Evolutionary conservation across 176 grass and related monocot species (phyloP), one percentile per base, ranked within the genome.

Genomic region (Bromus sterilis): DNA sequence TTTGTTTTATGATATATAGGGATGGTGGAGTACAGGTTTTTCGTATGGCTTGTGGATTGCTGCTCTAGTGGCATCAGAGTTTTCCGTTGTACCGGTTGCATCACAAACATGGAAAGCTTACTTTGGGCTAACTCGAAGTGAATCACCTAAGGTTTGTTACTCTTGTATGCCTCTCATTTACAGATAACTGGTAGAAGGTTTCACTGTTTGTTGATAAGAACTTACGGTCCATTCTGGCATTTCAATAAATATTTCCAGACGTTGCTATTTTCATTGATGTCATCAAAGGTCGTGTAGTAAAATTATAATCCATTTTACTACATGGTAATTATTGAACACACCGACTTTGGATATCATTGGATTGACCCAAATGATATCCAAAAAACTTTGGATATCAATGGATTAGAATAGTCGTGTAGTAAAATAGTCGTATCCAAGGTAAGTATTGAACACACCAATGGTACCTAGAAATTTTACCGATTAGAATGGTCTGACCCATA

Each of bases 41-140:
- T 91, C 92, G 23, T 98, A 98, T 86, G 96, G 96, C 76, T 84
- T 98, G 70, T 98, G 96, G 96, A 89, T 98, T 81, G 96, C 90
- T 63, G 68, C 91, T 84, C 72, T 95, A 82, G 96, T 98, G 6
- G 75, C 96, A 84, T 98, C 90, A 57, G 96, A 89, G 28, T 98
- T 95, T 89, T 89, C 88, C 53, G 90, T 95, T 81, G 89, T 91
- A 14, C 96, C 93, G 0, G 75, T 98, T 37, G 66, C 88, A 84
- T 93, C 93, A 28, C 43, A 78, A 28, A 82, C 88, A 73, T 98
- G 96, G 96, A 98, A 95, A 74, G 80, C 90, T 57, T 78, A 93
- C 57, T 98, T 98, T 63, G 85, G 84, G 42, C 76, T 98, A 68
- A 86, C 79, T 69, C 66, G 84, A 69, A 82, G 84, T 51, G 49